A percentile compares a stretch with the other conserved stretches of the same genome.
These are phyloP conservation scores for Bullera alba DNA, from an alignment of 768 basidiomycete genomes.

Conservation along the genomic window DNA sequence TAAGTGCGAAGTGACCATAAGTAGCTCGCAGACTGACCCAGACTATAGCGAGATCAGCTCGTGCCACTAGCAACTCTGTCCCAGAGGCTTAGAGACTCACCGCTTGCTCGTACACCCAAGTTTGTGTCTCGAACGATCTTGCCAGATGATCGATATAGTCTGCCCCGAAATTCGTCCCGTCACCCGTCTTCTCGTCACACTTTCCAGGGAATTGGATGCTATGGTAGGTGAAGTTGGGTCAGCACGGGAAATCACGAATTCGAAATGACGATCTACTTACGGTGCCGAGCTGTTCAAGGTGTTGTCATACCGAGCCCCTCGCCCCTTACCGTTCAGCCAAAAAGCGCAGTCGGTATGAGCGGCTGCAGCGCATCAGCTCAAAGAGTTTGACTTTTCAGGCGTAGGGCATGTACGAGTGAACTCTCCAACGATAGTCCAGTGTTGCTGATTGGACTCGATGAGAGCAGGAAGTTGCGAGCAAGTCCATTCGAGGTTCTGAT, in stretches of 20 bases:
- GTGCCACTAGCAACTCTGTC: neutral
- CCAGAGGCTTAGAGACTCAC: slow-evolving; percentile 13
- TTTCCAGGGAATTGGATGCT: slow-evolving; percentile 66
- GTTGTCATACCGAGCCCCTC: slow-evolving; percentile 60
- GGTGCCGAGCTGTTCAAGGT: slow-evolving; percentile 21
- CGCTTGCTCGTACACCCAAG: slow-evolving; percentile 63
- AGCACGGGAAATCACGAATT: slow-evolving; percentile 52
- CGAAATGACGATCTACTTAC: slow-evolving; percentile 8
- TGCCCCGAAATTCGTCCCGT: slow-evolving; percentile 53
- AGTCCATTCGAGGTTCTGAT: slow-evolving; percentile 29
- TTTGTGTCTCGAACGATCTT: slow-evolving; percentile 75
- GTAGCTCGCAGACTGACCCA: neutral
- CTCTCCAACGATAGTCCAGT: slow-evolving; percentile 83
- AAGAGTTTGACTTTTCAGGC: neutral
- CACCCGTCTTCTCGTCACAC: slow-evolving; percentile 66
- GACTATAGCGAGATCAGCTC: slow-evolving; percentile 1
- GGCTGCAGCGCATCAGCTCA: slow-evolving; percentile 16
- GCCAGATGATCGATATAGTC: slow-evolving; percentile 52
- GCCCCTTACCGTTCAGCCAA: slow-evolving; percentile 75
- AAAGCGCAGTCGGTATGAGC: slow-evolving; percentile 53
- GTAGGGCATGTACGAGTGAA: slow-evolving; percentile 54
- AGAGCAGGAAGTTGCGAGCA: slow-evolving; percentile 29
- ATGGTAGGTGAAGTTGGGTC: too few relatives aligned
- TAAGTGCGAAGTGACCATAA: neutral
- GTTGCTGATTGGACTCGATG: slow-evolving; percentile 48